Percentiles rank a stretch among this genome's conserved stretches.
phyloP scores from a whole-genome alignment of 768 basidiomycete genomes.

The Podaxis mareebaensis region DNA sequence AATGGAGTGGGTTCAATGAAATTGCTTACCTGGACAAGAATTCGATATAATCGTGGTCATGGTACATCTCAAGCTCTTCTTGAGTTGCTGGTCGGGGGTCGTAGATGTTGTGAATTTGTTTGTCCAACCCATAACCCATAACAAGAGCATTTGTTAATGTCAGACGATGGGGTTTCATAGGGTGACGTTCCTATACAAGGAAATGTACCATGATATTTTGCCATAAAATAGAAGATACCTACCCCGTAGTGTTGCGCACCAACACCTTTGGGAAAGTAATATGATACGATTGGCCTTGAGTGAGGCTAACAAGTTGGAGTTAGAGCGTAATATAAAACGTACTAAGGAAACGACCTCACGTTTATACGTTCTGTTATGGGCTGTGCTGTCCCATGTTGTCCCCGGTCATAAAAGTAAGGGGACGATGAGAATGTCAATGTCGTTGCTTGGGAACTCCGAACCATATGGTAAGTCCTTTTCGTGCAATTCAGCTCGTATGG shows the following conservation, averaged over 20 bases:
- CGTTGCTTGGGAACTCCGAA: constrained; percentile 45
- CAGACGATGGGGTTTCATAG: constrained; percentile 98
- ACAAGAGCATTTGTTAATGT: constrained; percentile 95
- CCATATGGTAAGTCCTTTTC: constrained; percentile 30
- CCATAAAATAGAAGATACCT: constrained; percentile 25
- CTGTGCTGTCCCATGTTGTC: constrained; percentile 66
- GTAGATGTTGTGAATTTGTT: constrained; percentile 91
- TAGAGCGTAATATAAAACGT: not conserved
- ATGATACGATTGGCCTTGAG: constrained; percentile 89
- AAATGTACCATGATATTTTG: constrained; percentile 10
- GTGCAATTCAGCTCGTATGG: not conserved
- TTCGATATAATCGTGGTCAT: constrained; percentile 94
- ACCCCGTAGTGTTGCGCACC: constrained; percentile 98
- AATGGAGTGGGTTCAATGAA: not conserved
- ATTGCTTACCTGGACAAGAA: constrained; percentile 80
- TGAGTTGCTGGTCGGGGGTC: constrained; percentile 87
- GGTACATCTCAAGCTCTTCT: constrained; percentile 87
- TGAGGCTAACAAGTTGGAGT: constrained; percentile 46
- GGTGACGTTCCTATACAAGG: constrained; percentile 83
- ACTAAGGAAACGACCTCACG: constrained; percentile 41
- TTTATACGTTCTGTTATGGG: constrained; percentile 80
- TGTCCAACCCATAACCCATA: constrained; percentile 94
- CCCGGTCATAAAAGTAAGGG: constrained; percentile 77
- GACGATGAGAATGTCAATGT: constrained; percentile 67
- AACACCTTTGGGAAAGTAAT: constrained; percentile 93